Base-by-base conservation (phyloP, 805 yeast species). In the Candida nitratophila region DNA sequence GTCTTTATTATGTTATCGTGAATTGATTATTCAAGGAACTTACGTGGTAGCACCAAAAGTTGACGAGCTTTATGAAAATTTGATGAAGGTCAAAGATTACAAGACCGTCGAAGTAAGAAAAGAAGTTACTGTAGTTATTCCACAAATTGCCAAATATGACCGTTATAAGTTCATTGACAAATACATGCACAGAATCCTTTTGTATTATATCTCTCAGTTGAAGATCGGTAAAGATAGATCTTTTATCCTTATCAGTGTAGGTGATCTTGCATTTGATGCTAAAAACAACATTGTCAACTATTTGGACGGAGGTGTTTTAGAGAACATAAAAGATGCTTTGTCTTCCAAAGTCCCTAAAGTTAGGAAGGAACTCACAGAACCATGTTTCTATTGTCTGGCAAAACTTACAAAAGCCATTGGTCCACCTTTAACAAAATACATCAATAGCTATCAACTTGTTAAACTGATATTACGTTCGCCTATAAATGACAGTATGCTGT, bases 341-440 rank as follows among this genome's bases (percentile, higher is more conserved):
- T 68, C 77, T 1, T 70, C 83, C 8, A 81, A 77, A 54, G 66
- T 70, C n/a, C 71, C 77, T 29, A 77, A 79, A 49, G 62, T 71
- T 2, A 73, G 90, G 46, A 83, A 79, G 56, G 89, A 84, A 40
- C 79, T 84, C 37, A 95, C 87, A 51, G 83, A 86, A 0, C 89
- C 96, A 1, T 77, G 91, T 19, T 91, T 90, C 55, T 86, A 85
- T 53, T 93, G 98, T 59, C 73, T 91, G 37, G 87, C 95, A 0
- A 85, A 87, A 63, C 66, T 93, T 32, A 90, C 96, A 0, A 74
- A 75, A 22, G 91, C 98, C 0, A 87, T 91, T 15, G 97, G 97
- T 0, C 95, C 96, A 12, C 95, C 96, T 0, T 69, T 91, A 44
- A 86, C 96, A 0, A 93, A 91, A 57, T 89, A 87, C 59, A 66